Evolutionary conservation across 768 basidiomycete genomes (phyloP), one percentile per base, ranked within the genome.

Genomic region (Lactarius quietus): DNA sequence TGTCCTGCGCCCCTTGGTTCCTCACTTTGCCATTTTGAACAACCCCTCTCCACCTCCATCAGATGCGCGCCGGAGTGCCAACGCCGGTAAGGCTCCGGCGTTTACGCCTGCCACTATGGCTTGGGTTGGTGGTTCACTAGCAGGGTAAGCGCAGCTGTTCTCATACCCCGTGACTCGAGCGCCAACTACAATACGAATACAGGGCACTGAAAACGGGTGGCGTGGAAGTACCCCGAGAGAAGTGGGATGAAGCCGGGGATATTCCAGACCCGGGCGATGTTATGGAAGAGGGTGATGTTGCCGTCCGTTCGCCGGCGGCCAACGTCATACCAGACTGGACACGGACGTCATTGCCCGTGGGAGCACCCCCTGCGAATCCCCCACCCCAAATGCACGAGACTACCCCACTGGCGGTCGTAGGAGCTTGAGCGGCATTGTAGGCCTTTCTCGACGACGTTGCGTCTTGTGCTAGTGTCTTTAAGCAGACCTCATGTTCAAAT

Each of bases 101-200:
- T 98, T 96, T 76, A 78, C 87, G 4, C 90, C 94, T 1, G 86
- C 87, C 1, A 80, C 86, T 38, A 80, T 95, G 77, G 83, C 89
- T 0, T 99, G 96, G 96, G 86, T 99, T 14, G 96, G 96, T 5
- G 96, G 93, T 0, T 94, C 92, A 26, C 74, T 98, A 23, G 93
- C 95, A 3, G 96, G 95, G 89, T 94, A 75, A 68, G 87, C 81
- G 17, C 23, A 20, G 51, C 57, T 39, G 17, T 29, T 56, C 31
- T 35, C 4, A 31, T 38, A 26, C 31, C 43, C 31, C 18, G 31
- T 54, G 39, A 52, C 61, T 20, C 53, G 51, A 33, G 36, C 41
- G 57, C 52, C 54, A 20, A 61, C n/a, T 55, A 15, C 55, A 38
- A 66, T 26, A 18, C 59, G 36, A 14, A 29, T 62, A 23, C 65